These are phyloP conservation scores for Colletotrichum sansevieriae DNA, from an alignment of 2,329 filamentous ascomycete species.

Conservation along the genomic window DNA sequence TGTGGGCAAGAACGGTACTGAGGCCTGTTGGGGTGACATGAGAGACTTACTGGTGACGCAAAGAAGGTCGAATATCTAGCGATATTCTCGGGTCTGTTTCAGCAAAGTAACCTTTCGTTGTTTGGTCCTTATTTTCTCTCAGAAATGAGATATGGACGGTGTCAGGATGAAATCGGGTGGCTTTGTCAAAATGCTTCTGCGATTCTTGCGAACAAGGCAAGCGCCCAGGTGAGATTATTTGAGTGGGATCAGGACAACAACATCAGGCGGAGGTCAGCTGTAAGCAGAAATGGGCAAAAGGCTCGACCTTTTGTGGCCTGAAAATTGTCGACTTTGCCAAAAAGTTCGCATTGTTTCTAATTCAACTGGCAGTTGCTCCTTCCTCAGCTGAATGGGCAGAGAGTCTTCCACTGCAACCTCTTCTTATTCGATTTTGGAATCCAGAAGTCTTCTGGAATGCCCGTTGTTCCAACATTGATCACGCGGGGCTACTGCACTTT, in stretches of 20 bases:
- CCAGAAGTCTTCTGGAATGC: too few species aligned
- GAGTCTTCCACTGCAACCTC: too few species aligned
- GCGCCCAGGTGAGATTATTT: neutral
- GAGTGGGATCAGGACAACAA: too few species aligned
- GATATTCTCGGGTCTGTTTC: neutral
- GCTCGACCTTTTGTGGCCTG: too few species aligned
- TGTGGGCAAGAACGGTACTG: neutral
- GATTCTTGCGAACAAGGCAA: neutral
- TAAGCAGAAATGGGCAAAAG: too few species aligned
- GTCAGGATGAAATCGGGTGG: neutral
- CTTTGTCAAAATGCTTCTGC: slow-evolving; percentile 4
- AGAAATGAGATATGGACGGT: neutral
- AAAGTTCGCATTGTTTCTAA: too few species aligned
- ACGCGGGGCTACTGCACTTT: too few species aligned
- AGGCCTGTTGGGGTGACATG: neutral
- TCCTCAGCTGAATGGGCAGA: too few species aligned
- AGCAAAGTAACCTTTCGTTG: neutral
- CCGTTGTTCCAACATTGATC: too few species aligned
- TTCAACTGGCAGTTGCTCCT: too few species aligned
- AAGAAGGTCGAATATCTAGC: neutral
- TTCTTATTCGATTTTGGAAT: too few species aligned
- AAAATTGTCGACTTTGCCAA: too few species aligned
- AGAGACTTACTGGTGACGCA: neutral
- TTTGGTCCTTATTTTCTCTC: neutral
- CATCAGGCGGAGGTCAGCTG: neutral